Evolutionary conservation across 495 filamentous ascomycete species (phyloP), one percentile per base, ranked within the genome.

Genomic region (Polyplosphaeria fusca): DNA sequence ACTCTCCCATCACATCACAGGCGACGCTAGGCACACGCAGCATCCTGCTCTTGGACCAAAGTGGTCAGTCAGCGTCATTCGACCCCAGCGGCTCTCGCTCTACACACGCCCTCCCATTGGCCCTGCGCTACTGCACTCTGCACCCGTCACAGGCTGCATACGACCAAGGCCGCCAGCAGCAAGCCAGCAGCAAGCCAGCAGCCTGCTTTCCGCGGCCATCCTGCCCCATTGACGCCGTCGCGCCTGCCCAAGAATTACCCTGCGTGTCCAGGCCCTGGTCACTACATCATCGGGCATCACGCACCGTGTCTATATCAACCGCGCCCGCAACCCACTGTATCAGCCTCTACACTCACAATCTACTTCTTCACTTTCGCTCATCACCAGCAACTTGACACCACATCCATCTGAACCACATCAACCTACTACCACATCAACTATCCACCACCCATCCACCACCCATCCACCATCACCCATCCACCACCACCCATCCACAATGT

Each of bases 251-350:
- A 48, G 24, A 30, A 40, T n/a, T 35, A 44, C 7, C 13, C 47
- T 38, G 47, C 47, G 1, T 52, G 4, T 27, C 39, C 27, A 26
- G 43, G 46, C 24, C 42, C 58, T 41, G 14, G 25, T 43, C 37
- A 11, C 24, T 50, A 63, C 60, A 63, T 63, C 60, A 63, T 63
- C 60, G 55, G 54, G 54, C 60, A 58, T 58, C 60, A 53, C 32
- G 41, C 30, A 24, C 23, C 0, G 38, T 16, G 23, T 12, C 30
- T 58, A 58, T 63, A 63, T 63, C 47, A 44, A 48, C 7, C 7
- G 30, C 30, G 14, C 30, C 30, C 26, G 18, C 25, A 18, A 12
- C 44, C 46, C 25, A 2, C 40, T 14, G 44, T 32, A 47, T 55
- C 49, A 53, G 47, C 35, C 37, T 24, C 27, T 3, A 4, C 23